These are phyloP conservation scores for Cucurbita ficifolia DNA, from an alignment of 306 rosid species.

Conservation along the genomic window DNA sequence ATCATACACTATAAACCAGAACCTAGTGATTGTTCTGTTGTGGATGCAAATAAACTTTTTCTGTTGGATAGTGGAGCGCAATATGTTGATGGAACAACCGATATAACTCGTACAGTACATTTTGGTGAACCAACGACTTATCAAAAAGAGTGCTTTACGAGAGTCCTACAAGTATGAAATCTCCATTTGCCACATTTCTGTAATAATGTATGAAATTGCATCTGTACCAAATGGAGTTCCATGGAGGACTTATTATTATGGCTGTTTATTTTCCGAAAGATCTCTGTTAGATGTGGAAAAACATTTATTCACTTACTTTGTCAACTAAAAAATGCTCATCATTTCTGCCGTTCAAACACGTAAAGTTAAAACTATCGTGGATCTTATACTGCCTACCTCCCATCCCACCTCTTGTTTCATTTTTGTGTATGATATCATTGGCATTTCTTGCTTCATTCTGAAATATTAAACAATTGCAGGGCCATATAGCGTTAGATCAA, in stretches of 20 bases:
- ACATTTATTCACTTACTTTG: not conserved
- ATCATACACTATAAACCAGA: conserved; percentile 90
- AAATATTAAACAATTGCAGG: conserved; percentile 37
- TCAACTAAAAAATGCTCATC: not conserved
- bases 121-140: conserved; percentile 62
- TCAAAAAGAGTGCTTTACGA: conserved; percentile 76
- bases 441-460: not conserved
- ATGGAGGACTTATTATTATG: not conserved
- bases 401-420: not conserved
- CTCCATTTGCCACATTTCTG: not conserved
- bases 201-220: not conserved
- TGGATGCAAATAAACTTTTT: conserved; percentile 63
- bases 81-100: conserved; percentile 92
- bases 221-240: not conserved
- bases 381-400: not conserved
- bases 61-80: conserved; percentile 97
- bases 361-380: not conserved
- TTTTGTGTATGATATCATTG: not conserved
- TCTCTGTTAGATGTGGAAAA: not conserved
- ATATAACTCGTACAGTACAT: conserved; percentile 91
- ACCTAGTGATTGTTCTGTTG: conserved; percentile 58
- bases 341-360: not conserved
- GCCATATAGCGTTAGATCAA: conserved; percentile 85
- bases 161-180: conserved; percentile 69
- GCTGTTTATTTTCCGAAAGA: not conserved